These are phyloP conservation scores for Candida qinlingensis DNA, from an alignment of 805 yeast genomes.

Conservation along the genomic window DNA sequence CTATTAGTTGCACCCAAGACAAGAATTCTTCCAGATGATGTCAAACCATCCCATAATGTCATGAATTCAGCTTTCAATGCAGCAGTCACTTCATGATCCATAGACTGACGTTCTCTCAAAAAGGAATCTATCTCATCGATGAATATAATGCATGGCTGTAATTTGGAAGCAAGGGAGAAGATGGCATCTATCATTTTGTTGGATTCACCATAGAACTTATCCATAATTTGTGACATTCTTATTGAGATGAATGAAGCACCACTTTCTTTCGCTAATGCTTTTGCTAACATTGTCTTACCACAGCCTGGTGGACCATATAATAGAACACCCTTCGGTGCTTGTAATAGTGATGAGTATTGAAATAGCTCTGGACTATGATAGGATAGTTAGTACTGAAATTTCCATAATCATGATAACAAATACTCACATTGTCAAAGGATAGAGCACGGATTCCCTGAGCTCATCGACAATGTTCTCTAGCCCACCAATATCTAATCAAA, in stretches of 20 bases:
- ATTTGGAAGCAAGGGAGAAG: constrained; percentile 80
- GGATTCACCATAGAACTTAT: constrained; percentile 96
- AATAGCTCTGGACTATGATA: constrained; percentile 60
- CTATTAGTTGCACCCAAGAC: constrained; percentile 95
- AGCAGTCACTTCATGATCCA: constrained; percentile 94
- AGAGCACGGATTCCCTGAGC: constrained; percentile 78
- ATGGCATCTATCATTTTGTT: constrained; percentile 92
- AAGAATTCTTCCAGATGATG: constrained; percentile 71
- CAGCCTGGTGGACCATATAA: constrained; percentile 99
- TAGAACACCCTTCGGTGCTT: constrained; percentile 92
- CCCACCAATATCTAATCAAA: constrained; percentile 71
- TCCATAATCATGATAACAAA: constrained; percentile 1
- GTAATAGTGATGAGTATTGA: constrained; percentile 64
- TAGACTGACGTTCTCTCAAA: constrained; percentile 73
- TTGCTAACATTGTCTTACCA: constrained; percentile 98
- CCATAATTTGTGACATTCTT: constrained; percentile 91
- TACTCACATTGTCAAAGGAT: constrained; percentile 58
- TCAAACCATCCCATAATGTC: constrained; percentile 95
- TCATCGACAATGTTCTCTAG: constrained; percentile 78
- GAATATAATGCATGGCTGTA: constrained; percentile 91
- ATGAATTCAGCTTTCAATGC: constrained; percentile 93
- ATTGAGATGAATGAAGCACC: constrained; percentile 89
- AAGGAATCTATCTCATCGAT: constrained; percentile 96
- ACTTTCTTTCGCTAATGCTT: constrained; percentile 98
- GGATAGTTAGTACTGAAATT: not conserved